Percentiles rank a stretch among this genome's conserved stretches.
These are phyloP conservation scores for Ascoidea rubescens DNA, from an alignment of 805 yeast genomes.

Conservation along the genomic window DNA sequence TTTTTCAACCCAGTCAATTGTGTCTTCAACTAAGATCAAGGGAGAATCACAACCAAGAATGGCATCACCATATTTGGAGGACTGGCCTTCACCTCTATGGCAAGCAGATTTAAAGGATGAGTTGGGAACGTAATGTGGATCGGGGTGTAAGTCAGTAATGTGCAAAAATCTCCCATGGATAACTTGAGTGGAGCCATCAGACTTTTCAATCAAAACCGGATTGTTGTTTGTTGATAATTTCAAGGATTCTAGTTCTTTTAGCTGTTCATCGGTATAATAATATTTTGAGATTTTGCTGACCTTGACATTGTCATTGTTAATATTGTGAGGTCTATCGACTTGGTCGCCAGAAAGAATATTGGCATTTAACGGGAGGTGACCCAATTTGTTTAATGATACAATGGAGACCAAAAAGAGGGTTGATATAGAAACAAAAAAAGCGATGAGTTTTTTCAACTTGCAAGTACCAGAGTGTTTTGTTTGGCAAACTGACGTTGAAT, in stretches of 20 bases:
- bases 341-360: too few relatives aligned
- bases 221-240: neutral
- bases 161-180: conserved; percentile 75
- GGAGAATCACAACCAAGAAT: conserved; percentile 72
- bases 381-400: too few relatives aligned
- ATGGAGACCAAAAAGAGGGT: too few relatives aligned
- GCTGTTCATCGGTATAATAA: neutral
- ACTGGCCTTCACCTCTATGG: conserved; percentile 37
- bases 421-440: too few relatives aligned
- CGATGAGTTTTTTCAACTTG: too few relatives aligned
- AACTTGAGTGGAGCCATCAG: conserved; percentile 12
- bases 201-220: neutral
- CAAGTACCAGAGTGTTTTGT: too few relatives aligned
- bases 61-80: conserved; percentile 65
- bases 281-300: too few relatives aligned
- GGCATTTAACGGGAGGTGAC: too few relatives aligned
- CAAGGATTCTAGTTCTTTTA: too few relatives aligned
- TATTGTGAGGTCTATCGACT: too few relatives aligned
- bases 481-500: too few relatives aligned
- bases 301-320: too few relatives aligned
- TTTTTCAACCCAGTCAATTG: conserved; percentile 51
- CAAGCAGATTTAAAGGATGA: conserved; percentile 36
- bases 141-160: conserved; percentile 81
- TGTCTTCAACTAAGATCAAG: conserved; percentile 39
- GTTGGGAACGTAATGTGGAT: conserved; percentile 45